phyloP scores from a whole-genome alignment of 306 rosid genomes.

The Prunus campanulata region DNA sequence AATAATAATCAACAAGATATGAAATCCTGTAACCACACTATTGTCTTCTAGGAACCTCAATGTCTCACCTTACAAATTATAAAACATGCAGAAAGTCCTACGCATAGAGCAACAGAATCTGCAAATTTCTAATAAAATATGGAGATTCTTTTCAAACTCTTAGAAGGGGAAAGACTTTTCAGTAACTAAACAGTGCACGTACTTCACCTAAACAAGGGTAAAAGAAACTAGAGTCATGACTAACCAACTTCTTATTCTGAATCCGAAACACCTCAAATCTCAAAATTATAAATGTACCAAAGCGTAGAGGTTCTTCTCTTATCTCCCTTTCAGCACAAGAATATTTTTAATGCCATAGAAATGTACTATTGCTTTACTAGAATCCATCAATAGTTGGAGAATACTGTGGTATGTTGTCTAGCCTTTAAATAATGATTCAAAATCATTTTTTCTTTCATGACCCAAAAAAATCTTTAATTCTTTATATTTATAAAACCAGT shows the following conservation, averaged over 20 bases:
- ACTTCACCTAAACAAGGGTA: neutral
- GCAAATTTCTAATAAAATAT: too few relatives aligned
- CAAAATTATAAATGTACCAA: neutral
- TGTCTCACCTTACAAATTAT: neutral
- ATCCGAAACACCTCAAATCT: neutral
- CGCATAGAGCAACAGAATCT: neutral
- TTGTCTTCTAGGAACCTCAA: neutral
- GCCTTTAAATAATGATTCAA: neutral
- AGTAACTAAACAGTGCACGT: neutral
- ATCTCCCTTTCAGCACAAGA: neutral
- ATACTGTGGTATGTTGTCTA: neutral
- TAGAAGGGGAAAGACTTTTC: too few relatives aligned
- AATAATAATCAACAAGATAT: neutral
- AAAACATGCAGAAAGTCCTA: neutral
- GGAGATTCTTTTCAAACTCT: neutral
- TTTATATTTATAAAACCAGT: neutral
- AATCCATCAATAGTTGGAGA: neutral
- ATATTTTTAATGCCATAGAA: neutral
- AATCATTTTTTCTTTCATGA: neutral
- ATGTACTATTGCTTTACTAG: neutral
- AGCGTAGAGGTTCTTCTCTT: neutral
- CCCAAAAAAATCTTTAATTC: neutral
- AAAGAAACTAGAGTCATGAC: neutral
- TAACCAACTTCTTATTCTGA: neutral
- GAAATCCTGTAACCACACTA: neutral